Base-by-base conservation (phyloP, 2,329 filamentous ascomycete genomes). In the Colletotrichum graminicola region DNA sequence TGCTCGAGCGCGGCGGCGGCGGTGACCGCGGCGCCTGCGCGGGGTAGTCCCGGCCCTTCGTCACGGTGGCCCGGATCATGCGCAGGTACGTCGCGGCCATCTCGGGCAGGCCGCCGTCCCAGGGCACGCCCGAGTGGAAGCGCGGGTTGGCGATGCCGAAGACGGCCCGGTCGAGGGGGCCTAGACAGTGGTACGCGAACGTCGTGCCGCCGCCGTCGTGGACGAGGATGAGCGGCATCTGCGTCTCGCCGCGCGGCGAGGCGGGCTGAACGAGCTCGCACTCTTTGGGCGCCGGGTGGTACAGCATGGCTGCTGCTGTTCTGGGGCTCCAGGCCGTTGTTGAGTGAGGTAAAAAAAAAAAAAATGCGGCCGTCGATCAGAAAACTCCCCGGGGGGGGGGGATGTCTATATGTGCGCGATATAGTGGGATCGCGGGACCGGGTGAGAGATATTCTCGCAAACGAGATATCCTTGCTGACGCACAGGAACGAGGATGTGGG, bases 191-290 rank as follows among this genome's bases (percentile, higher is more conserved):
- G 77, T 90, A 90, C 74, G 83, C 84, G 75, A 88, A 89, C 2
- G 84, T 85, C 2, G 88, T 90, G 76, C 89, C 89, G 74, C 89
- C 88, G 73, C 89, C 89, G 73, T 91, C 89, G 78, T 91, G 89
- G 49, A 90, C 80, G 54, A 91, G 82, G 68, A 91, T 80, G 57
- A 89, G 79, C 2, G 88, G 88, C n/a, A 81, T 81, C 32, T 76
- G 72, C 29, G 62, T 61, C 41, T 73, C 73, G 16, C 36, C 52
- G 10, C 64, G 7, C 36, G 68, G 65, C 32, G 52, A 18, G 52
- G 65, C 68, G 54, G 65, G 62, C 47, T 74, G 72, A 62, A 74
- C 32, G 26, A 74, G 49, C 29, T 74, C 72, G 60, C 72, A 74
- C 23, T 68, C 60, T 26, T 39, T 41, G 16, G 67, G 67, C n/a